These are phyloP conservation scores for Aspergillus steynii DNA, from an alignment of 495 filamentous ascomycete species.

Conservation along the genomic window DNA sequence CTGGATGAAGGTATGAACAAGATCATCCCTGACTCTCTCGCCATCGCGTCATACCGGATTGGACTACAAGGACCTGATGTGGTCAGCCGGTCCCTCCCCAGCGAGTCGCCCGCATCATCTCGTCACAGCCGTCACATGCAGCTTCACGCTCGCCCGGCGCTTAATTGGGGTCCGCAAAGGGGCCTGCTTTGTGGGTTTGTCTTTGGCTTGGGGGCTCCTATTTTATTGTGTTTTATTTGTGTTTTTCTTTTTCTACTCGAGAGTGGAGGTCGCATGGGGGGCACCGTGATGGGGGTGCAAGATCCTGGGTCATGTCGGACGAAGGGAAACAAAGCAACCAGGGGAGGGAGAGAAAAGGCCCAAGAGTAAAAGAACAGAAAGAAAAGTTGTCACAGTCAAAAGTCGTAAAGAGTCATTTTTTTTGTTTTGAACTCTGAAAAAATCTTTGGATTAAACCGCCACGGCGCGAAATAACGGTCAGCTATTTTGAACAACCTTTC, in stretches of 20 bases:
- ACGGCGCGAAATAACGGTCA: conserved; percentile 49
- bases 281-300: not conserved
- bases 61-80: not conserved
- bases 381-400: conserved; percentile 17
- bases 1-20: not conserved
- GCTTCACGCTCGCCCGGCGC: not conserved
- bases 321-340: not conserved
- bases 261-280: not conserved
- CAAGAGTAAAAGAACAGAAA: conserved; percentile 8
- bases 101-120: not conserved
- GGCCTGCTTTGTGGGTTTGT: not conserved
- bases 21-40: not conserved
- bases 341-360: not conserved
- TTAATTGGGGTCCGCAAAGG: not conserved
- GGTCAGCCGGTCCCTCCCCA: not conserved
- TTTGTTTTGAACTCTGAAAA: conserved; percentile 40
- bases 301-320: not conserved
- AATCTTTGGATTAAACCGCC: conserved; percentile 52
- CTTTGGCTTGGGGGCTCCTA: too few relatives aligned
- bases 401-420: conserved; percentile 31
- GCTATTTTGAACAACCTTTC: conserved; percentile 50
- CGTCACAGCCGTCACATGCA: not conserved
- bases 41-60: not conserved
- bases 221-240: not conserved
- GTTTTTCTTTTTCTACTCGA: not conserved